Conservation (phyloP, 2,329 filamentous ascomycete species). For the Aaosphaeria pasadenensis region DNA sequence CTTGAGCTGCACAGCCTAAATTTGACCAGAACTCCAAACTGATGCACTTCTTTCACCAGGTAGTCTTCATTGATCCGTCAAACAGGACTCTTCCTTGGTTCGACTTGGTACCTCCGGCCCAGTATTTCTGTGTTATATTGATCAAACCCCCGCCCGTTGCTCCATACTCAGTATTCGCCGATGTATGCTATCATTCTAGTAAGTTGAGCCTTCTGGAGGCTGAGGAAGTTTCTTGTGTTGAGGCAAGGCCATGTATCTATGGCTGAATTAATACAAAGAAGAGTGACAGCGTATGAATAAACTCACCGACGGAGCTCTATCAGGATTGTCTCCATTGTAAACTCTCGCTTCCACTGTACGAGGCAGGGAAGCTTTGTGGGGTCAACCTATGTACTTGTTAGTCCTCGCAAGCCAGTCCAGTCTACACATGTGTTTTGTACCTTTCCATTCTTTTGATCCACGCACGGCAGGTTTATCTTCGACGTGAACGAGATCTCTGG, state of each 20-base stretch:
- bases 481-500: slow-evolving; percentile 90
- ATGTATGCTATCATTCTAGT: slow-evolving; percentile 21
- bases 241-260: slow-evolving; percentile 87
- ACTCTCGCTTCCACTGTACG: slow-evolving; percentile 85
- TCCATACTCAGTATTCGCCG: not conserved
- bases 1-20: too few species aligned
- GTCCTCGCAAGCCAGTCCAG: slow-evolving; percentile 1
- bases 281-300: not conserved
- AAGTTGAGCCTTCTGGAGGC: slow-evolving; percentile 79
- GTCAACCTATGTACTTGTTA: slow-evolving; percentile 62
- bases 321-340: slow-evolving; percentile 91
- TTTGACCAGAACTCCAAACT: too few species aligned
- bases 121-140: too few species aligned
- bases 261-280: slow-evolving; percentile 8
- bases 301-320: slow-evolving; percentile 77
- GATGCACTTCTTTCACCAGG: too few species aligned
- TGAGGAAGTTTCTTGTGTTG: slow-evolving; percentile 94
- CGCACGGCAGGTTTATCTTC: slow-evolving; percentile 94
- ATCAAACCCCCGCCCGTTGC: too few species aligned
- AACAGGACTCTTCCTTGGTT: too few species aligned
- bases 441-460: slow-evolving; percentile 74
- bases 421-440: slow-evolving; percentile 38
- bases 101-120: too few species aligned
- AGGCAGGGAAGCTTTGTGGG: slow-evolving; percentile 80
- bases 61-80: too few species aligned